Evolutionary conservation across 768 basidiomycete species (phyloP), one percentile per base, ranked within the genome.

Genomic region (Pleurotus citrinopileatus): DNA sequence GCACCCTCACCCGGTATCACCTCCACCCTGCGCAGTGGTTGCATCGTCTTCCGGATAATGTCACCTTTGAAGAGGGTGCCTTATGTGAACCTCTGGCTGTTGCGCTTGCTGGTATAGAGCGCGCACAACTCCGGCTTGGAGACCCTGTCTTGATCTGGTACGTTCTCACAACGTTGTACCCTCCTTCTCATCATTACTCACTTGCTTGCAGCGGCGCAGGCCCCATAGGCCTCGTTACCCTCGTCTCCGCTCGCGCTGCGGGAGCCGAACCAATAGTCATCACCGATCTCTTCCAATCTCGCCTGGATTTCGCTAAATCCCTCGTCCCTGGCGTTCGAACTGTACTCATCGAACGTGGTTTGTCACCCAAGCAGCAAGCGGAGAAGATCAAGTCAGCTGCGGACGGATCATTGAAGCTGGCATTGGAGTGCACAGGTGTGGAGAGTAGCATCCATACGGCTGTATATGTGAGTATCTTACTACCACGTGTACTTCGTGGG

Each of bases 191-290:
- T 25, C 42, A 29, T 29, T 36, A 15, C 17, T 38, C 22, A 51
- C 28, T 54, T 37, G 45, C 23, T 27, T 42, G 44, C 54, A 85
- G 83, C 61, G 85, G 85, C 53, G 82, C 84, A 20, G 85, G 85
- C 15, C 85, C 86, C 2, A 87, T 87, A 52, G 85, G 85, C 15
- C 72, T 87, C 19, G 70, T 82, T 22, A 73, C 84, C 15, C 72
- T 87, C 17, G 73, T 87, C 26, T 80, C 84, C 46, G 82, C 84
- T 5, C 73, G 82, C 42, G 85, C 86, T 43, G 85, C 85, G 37
- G 85, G 85, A 5, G 86, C 84, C 13, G 83, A 86, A 54, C 85
- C 85, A 4, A 79, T 87, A 55, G 73, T 87, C 45, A 86, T 87
- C 34, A 87, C 85, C 10, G 85, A 87, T 62, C 70, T 87, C 44